Evolutionary conservation across 31 red algal species (phyloP), one percentile per base, ranked within the genome.

Genomic region (Odonthalia washingtoniensis): DNA sequence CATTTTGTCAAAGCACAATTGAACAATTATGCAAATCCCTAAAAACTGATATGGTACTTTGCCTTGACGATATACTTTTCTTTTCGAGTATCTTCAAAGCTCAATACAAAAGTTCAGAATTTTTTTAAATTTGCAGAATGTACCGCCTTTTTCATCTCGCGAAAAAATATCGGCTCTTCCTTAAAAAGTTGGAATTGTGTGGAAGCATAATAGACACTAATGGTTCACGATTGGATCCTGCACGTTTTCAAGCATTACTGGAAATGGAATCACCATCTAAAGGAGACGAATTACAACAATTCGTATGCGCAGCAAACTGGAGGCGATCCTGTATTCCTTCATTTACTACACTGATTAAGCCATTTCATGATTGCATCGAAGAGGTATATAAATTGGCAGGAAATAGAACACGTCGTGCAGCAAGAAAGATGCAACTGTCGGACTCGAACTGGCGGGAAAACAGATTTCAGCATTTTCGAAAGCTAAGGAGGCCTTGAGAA

Each of bases 31-130:
- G n/a, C 33, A 36, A 31, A 9, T 3, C 27, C 35, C 30, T 82
- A 27, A 26, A 18, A 24, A 35, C 64, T 9, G 26, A 38, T 12
- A 0, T 82, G 33, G 0, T 82, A 3, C 61, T 40, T 0, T 82
- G 79, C 57, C 67, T 82, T 30, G 0, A 68, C 32, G 79, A 82
- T 34, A 68, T 82, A 0, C 57, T 82, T 28, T 5, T 82, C 4
- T 37, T 57, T 69, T 36, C 34, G 17, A 30, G n/a, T 0, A 57
- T 1, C 35, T 39, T 0, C 3, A 0, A 0, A 3, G 3, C 67
- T 82, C 57, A 67, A 38, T 2, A 68, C 28, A 0, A 36, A 4
- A 46, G 0, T 17, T 0, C 32, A 26, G 1, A 17, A 0, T 0
- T 82, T 16, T 67, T 68, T n/a, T 21, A 65, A 67, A 67, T 65